Percentiles rank a stretch among this genome's conserved stretches.
These are phyloP conservation scores for Rubia peregrina DNA, from an alignment of 305 asterid genomes.

Conservation along the genomic window DNA sequence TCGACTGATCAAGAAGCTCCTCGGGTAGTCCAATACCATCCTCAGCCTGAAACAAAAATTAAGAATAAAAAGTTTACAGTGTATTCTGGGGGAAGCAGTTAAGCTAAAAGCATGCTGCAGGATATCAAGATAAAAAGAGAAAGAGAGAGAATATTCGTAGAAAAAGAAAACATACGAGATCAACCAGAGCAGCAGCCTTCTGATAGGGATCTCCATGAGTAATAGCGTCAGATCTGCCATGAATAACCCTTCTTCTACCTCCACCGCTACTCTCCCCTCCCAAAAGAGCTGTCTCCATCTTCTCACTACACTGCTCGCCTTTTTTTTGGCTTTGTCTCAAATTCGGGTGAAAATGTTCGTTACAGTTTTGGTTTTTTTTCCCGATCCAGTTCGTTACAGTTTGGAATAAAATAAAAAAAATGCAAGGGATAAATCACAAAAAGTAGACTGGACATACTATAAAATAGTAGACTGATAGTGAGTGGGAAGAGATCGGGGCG, in stretches of 20 bases:
- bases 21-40: slow-evolving; percentile 97
- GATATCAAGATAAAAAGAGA: neutral
- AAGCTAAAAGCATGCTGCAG: slow-evolving; percentile 7
- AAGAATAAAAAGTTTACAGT: neutral
- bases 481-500: neutral
- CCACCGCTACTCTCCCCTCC: slow-evolving; percentile 31
- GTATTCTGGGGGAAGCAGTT: slow-evolving; percentile 7
- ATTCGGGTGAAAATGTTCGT: slow-evolving; percentile 1
- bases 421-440: no score
- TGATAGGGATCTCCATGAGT: slow-evolving; percentile 76
- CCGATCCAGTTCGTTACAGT: neutral
- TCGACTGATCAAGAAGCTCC: slow-evolving; percentile 81
- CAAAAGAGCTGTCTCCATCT: slow-evolving; percentile 53
- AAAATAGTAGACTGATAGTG: no score
- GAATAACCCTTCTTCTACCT: slow-evolving; percentile 18
- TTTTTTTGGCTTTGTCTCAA: neutral
- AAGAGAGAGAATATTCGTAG: slow-evolving; percentile 1
- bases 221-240: slow-evolving; percentile 58
- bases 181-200: slow-evolving; percentile 96
- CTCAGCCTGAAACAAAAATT: slow-evolving; percentile 67
- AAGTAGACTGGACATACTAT: no score
- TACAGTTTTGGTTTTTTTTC: no score
- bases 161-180: slow-evolving; percentile 54
- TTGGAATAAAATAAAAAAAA: neutral
- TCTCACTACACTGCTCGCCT: neutral